A percentile compares a stretch with the other conserved stretches of the same genome.
Evolutionary conservation across 129 eudicot genomes (phyloP).

Genomic region (Escallonia rubra): DNA sequence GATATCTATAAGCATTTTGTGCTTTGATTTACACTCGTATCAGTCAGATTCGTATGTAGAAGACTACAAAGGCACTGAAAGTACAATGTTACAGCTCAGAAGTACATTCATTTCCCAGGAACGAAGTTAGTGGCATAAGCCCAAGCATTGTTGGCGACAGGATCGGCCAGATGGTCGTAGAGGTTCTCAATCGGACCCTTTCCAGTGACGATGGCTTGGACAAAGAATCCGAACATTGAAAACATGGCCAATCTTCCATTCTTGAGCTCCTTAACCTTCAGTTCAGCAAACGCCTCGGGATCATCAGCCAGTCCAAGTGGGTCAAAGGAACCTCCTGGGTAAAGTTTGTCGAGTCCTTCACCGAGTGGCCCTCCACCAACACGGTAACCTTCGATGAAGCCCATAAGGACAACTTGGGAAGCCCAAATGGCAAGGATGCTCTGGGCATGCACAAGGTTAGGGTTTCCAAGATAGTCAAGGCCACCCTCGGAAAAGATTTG

Average conservation of each 20-base stretch:
- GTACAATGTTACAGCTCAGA: conserved; percentile 1
- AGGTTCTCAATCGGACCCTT: conserved; percentile 72
- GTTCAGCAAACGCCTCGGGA: conserved; percentile 56
- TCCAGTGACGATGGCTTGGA: conserved; percentile 65
- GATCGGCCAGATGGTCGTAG: conserved; percentile 48
- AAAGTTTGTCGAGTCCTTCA: conserved; percentile 56
- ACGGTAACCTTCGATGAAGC: conserved; percentile 50
- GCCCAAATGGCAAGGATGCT: conserved; percentile 76
- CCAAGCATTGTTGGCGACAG: conserved; percentile 67
- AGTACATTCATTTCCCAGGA: conserved; percentile 45
- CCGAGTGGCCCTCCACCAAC: conserved; percentile 65
- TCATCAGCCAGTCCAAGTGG: conserved; percentile 62
- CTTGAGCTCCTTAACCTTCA: conserved; percentile 69
- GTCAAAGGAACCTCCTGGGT: conserved; percentile 67
- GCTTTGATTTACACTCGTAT: conserved; percentile 1
- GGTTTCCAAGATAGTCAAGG: conserved; percentile 60
- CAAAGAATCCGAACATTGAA: conserved; percentile 68
- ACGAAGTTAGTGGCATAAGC: conserved; percentile 73
- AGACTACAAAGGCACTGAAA: neutral
- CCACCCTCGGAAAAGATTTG: conserved; percentile 69
- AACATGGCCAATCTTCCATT: conserved; percentile 65
- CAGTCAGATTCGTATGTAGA: neutral
- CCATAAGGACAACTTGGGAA: conserved; percentile 56
- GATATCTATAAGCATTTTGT: neutral
- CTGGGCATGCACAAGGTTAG: conserved; percentile 58